Evolutionary conservation across 306 rosid genomes (phyloP).

Genomic region (Neltuma alba): DNA sequence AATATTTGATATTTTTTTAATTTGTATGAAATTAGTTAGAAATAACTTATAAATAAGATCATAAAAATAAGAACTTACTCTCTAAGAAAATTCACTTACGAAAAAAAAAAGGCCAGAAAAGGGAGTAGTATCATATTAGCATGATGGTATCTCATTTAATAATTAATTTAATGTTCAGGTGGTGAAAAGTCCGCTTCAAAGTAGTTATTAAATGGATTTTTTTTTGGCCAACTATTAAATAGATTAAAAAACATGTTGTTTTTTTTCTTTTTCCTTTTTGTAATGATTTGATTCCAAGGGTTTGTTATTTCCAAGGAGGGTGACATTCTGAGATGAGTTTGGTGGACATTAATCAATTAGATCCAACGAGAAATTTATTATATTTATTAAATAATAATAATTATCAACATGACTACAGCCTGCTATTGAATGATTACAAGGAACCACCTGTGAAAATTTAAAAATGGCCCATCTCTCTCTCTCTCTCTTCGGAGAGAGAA

Average conservation of each 20-base stretch:
- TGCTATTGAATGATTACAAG: conserved; percentile 5
- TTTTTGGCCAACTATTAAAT: too few relatives aligned
- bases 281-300: not conserved
- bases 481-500: conserved; percentile 12
- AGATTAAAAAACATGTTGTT: not conserved
- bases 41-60: too few relatives aligned
- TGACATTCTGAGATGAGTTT: conserved; percentile 12
- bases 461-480: conserved; percentile 28
- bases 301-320: not conserved
- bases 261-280: not conserved
- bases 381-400: not conserved
- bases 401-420: not conserved
- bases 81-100: too few relatives aligned
- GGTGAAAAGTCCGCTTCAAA: conserved; percentile 27
- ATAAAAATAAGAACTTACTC: too few relatives aligned
- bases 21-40: too few relatives aligned
- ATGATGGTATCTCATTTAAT: not conserved
- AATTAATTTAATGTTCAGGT: conserved; percentile 13
- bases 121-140: too few relatives aligned
- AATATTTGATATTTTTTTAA: too few relatives aligned
- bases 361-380: not conserved
- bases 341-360: conserved; percentile 28
- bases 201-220: not conserved
- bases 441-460: conserved; percentile 39
- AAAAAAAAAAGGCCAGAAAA: too few relatives aligned